Evolutionary conservation across 805 yeast genomes (phyloP), one percentile per base, ranked within the genome.

Genomic region (Metschnikowia vanudenii): DNA sequence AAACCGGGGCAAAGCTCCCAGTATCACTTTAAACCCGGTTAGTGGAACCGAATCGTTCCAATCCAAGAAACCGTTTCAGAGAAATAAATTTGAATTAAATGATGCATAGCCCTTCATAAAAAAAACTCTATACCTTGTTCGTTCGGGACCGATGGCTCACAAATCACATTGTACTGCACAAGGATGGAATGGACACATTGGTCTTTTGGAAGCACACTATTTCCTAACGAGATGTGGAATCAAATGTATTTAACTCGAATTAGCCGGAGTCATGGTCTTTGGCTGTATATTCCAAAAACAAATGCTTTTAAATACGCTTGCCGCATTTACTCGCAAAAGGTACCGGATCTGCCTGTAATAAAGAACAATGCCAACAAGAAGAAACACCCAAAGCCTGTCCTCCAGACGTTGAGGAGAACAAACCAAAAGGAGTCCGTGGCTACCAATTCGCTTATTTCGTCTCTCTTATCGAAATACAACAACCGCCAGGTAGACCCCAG

Each of bases 401-500:
- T 43, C 14, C 50, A 48, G 39, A 46, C 55, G 8, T 49, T 55
- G 24, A 41, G 57, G 13, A 29, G 57, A 12, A 46, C 64, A n/a
- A 56, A 65, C 26, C 70, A 67, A 46, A 59, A 63, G 40, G 57
- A 53, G 33, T 44, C 41, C n/a, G 47, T 38, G 12, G 41, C 46
- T 14, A 52, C 58, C 12, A 49, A 49, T 28, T 51, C 56, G 11
- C 45, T 47, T 12, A 50, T 55, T 5, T 46, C 51, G 14, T 50
- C 54, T 13, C 50, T 53, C 14, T 49, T 55, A 22, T 47, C 54
- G 12, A 53, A 53, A 24, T 49, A 51, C 44, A 47, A 43, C 32
- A 47, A 51, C 26, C 46, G 53, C 20, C 51, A 49, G n/a, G 58
- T 55, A 18, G 55, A 51, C 11, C 54, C 57, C 13, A 48, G 56